phyloP scores from a whole-genome alignment of 305 asterid genomes.

The Vinca major region DNA sequence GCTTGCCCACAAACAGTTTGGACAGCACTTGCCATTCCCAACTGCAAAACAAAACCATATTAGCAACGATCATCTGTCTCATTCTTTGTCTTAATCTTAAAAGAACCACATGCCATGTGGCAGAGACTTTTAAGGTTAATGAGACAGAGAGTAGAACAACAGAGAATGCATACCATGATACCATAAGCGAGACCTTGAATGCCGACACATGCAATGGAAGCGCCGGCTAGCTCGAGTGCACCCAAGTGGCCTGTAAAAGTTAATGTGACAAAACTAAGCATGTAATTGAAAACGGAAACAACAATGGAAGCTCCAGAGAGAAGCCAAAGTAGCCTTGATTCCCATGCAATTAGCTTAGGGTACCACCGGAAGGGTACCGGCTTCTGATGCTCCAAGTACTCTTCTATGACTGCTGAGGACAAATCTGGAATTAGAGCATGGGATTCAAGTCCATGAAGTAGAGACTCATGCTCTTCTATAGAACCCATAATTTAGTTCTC shows the following conservation, averaged over 20 bases:
- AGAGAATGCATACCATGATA: slow-evolving; percentile 20
- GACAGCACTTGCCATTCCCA: slow-evolving; percentile 33
- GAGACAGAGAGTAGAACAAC: too few relatives aligned
- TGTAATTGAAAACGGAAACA: slow-evolving; percentile 22
- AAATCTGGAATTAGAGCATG: slow-evolving; percentile 12
- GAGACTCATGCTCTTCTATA: slow-evolving; percentile 12
- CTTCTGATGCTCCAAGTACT: slow-evolving; percentile 15
- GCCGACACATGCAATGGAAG: slow-evolving; percentile 29
- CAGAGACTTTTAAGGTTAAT: too few relatives aligned
- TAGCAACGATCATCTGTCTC: neutral
- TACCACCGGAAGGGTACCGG: slow-evolving; percentile 17
- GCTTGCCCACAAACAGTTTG: slow-evolving; percentile 35
- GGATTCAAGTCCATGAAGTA: slow-evolving; percentile 13
- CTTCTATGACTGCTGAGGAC: slow-evolving; percentile 14
- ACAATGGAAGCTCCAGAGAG: slow-evolving; percentile 25
- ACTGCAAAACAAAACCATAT: slow-evolving; percentile 4
- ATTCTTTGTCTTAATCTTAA: too few relatives aligned
- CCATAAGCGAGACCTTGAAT: slow-evolving; percentile 33
- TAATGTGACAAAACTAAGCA: slow-evolving; percentile 22
- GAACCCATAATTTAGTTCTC: neutral
- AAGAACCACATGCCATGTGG: too few relatives aligned
- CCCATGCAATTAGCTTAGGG: slow-evolving; percentile 25
- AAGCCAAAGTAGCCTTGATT: slow-evolving; percentile 26
- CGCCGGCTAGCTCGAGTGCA: slow-evolving; percentile 22
- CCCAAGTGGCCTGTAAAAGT: slow-evolving; percentile 27